Percentiles rank a stretch among this genome's conserved stretches.
Evolutionary conservation across 1,284 basidiomycete genomes (phyloP).

Genomic region (Pseudozyma tsukubaensis): DNA sequence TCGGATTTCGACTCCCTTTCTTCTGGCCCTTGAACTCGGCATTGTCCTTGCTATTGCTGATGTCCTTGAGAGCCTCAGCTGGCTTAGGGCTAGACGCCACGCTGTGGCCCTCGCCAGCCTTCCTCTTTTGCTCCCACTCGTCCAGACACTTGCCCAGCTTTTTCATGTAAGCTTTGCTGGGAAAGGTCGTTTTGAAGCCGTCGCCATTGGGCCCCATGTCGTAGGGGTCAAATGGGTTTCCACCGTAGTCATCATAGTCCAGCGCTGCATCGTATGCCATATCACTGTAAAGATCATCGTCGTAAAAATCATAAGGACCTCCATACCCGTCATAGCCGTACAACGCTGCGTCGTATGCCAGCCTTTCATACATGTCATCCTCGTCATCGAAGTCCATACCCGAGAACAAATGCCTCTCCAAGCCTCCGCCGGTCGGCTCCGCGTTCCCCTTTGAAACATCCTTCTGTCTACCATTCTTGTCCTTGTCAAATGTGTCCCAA

Average conservation of each 20-base stretch:
- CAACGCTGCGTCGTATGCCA: not conserved
- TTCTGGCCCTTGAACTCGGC: not conserved
- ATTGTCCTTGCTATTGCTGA: not conserved
- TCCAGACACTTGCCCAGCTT: not conserved
- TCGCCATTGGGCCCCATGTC: not conserved
- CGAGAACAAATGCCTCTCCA: too few species aligned
- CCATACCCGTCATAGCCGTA: not conserved
- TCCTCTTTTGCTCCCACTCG: constrained; percentile 1
- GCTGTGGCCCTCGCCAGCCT: not conserved
- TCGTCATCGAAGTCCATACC: constrained; percentile 1
- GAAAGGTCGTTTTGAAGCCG: not conserved
- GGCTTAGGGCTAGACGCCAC: too few species aligned
- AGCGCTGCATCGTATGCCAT: not conserved
- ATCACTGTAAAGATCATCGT: not conserved
- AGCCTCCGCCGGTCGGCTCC: too few species aligned
- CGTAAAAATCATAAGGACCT: not conserved
- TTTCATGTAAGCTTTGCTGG: not conserved
- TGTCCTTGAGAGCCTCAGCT: too few species aligned
- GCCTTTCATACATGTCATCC: not conserved
- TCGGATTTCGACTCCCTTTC: not conserved
- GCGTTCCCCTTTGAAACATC: too few species aligned
- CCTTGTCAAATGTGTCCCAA: too few species aligned
- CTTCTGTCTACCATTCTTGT: too few species aligned
- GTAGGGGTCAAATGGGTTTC: not conserved
- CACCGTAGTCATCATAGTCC: not conserved